Conservation (phyloP, 2,329 filamentous ascomycete species). For the Penicillium sp. region DNA sequence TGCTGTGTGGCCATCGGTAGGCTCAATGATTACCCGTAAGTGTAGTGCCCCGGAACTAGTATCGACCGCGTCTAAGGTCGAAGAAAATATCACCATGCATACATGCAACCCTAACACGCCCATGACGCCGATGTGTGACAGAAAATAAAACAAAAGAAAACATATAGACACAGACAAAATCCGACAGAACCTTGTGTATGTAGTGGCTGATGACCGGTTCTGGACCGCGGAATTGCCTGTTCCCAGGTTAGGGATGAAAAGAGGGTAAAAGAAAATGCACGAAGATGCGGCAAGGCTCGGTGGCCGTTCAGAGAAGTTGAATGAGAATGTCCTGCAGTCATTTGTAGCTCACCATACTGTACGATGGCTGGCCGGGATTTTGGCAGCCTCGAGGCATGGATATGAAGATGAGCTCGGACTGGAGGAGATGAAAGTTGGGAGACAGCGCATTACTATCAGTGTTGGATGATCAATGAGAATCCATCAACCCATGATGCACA, state of each 20-base stretch:
- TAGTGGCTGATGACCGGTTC: slow-evolving; percentile 11
- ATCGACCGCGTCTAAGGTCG: slow-evolving; percentile 1
- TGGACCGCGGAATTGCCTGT: slow-evolving; percentile 4
- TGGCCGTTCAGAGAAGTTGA: not conserved
- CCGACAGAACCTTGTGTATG: slow-evolving; percentile 14
- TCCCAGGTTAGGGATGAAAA: slow-evolving; percentile 1
- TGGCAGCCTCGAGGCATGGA: not conserved
- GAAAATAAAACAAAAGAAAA: slow-evolving; percentile 5
- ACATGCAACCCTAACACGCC: slow-evolving; percentile 13
- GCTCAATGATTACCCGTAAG: not conserved
- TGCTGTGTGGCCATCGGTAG: not conserved
- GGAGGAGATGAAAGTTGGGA: not conserved
- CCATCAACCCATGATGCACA: slow-evolving; percentile 79
- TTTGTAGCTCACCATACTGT: not conserved
- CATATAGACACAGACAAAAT: slow-evolving; percentile 18
- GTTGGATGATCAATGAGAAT: slow-evolving; percentile 75
- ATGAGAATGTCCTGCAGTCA: not conserved
- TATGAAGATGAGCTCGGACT: not conserved
- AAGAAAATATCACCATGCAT: slow-evolving; percentile 12
- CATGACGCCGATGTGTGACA: slow-evolving; percentile 11
- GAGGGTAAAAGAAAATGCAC: slow-evolving; percentile 4
- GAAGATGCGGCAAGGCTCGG: not conserved
- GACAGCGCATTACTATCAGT: slow-evolving; percentile 44
- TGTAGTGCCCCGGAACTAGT: slow-evolving; percentile 3
- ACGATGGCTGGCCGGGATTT: not conserved